Evolutionary conservation across 2,329 filamentous ascomycete species (phyloP).

Genomic region (Cordyceps militaris): DNA sequence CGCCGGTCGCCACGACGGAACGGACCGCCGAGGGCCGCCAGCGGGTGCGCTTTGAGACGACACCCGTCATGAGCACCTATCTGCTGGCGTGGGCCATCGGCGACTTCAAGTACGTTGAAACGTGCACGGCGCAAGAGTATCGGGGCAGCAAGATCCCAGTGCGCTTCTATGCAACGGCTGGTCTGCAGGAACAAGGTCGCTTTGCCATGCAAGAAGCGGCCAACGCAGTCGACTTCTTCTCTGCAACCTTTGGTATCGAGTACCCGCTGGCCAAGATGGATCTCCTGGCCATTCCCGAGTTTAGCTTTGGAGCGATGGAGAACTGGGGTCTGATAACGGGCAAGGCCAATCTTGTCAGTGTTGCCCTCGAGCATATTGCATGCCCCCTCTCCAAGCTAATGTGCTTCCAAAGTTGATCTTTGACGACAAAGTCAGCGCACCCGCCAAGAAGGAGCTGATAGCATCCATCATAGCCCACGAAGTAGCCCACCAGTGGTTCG

Average conservation of each 20-base stretch:
- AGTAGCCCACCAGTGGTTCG: constrained; percentile 96
- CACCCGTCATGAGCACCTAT: constrained; percentile 93
- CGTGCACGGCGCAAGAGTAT: constrained; percentile 83
- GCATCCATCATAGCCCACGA: constrained; percentile 96
- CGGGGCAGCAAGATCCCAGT: constrained; percentile 84
- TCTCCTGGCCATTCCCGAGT: constrained; percentile 92
- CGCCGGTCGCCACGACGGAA: constrained; percentile 80
- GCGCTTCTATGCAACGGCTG: constrained; percentile 86
- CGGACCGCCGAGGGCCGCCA: constrained; percentile 67
- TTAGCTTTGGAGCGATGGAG: constrained; percentile 93
- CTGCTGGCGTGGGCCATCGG: constrained; percentile 89
- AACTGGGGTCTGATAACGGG: constrained; percentile 97
- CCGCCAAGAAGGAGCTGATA: constrained; percentile 85
- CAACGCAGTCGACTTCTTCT: constrained; percentile 86
- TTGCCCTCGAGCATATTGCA: constrained; percentile 13
- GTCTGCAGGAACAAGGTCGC: constrained; percentile 80
- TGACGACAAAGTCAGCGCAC: constrained; percentile 85
- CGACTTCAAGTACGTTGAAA: constrained; percentile 90
- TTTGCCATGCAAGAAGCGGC: constrained; percentile 88
- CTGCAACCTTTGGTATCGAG: constrained; percentile 80
- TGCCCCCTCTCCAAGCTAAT: too few species aligned
- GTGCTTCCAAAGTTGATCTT: constrained; percentile 50
- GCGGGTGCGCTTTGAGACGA: constrained; percentile 85
- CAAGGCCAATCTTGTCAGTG: constrained; percentile 56
- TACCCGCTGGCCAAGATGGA: constrained; percentile 44